A percentile compares a stretch with the other conserved stretches of the same genome.
These are phyloP conservation scores for Nakaseomyces glabratus DNA, from an alignment of 1,139 yeast species.

Conservation along the genomic window DNA sequence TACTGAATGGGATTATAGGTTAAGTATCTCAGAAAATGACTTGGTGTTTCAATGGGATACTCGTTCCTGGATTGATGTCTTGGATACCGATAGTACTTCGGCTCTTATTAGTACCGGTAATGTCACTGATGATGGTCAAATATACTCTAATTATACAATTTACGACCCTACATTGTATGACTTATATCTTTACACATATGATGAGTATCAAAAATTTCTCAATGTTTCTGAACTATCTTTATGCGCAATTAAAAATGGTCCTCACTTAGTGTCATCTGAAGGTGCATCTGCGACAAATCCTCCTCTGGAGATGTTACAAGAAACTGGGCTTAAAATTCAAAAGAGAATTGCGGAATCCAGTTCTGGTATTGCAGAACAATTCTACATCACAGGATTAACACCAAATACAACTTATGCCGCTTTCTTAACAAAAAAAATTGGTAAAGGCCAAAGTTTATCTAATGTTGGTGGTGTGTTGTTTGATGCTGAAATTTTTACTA, in stretches of 20 bases:
- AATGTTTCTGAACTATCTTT: conserved; percentile 47
- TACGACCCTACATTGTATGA: conserved; percentile 33
- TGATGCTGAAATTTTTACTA: conserved; percentile 49
- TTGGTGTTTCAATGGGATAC: conserved; percentile 66
- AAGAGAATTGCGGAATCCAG: conserved; percentile 43
- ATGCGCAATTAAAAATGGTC: conserved; percentile 55
- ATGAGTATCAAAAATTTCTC: conserved; percentile 34
- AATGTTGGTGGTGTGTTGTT: conserved; percentile 61
- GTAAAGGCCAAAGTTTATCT: conserved; percentile 30
- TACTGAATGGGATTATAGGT: conserved; percentile 42
- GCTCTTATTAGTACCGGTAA: conserved; percentile 64
- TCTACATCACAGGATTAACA: conserved; percentile 53
- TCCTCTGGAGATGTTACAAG: conserved; percentile 10
- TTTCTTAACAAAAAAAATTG: conserved; percentile 42
- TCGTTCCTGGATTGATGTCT: conserved; percentile 47
- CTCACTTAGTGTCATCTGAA: conserved; percentile 31
- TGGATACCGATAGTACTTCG: conserved; percentile 66
- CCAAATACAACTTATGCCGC: conserved; percentile 57
- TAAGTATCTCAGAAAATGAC: conserved; percentile 61
- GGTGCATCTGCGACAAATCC: conserved; percentile 9
- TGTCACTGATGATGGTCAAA: conserved; percentile 32
- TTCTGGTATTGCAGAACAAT: conserved; percentile 48
- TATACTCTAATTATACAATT: conserved; percentile 26
- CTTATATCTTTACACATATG: conserved; percentile 41
- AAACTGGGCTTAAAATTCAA: conserved; percentile 15